Conservation (phyloP, 2,329 filamentous ascomycete genomes). For the Aspergillus aculeatinus region DNA sequence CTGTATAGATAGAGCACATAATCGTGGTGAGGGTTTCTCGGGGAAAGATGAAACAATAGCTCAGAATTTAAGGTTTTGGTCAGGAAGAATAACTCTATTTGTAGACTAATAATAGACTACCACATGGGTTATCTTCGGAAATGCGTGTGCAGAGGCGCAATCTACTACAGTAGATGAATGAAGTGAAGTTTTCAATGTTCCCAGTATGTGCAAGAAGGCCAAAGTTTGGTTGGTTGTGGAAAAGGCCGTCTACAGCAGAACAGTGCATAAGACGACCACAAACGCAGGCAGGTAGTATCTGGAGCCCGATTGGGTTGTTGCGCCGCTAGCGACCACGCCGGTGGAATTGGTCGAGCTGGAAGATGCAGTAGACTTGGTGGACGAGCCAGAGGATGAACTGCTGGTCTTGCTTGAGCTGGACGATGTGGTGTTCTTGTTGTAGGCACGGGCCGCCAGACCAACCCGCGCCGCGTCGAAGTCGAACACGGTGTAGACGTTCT, state of each 20-base stretch:
- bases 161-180: not conserved
- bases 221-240: not conserved
- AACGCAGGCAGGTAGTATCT: constrained; percentile 20
- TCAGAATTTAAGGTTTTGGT: not conserved
- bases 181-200: not conserved
- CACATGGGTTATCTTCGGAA: not conserved
- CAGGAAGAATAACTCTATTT: not conserved
- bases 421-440: constrained; percentile 14
- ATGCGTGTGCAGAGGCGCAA: not conserved
- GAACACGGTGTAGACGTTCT: constrained; percentile 86
- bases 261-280: constrained; percentile 2
- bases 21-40: not conserved
- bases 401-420: constrained; percentile 11
- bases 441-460: constrained; percentile 33
- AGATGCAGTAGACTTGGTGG: constrained; percentile 12
- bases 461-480: constrained; percentile 62
- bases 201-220: not conserved
- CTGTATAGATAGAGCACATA: not conserved
- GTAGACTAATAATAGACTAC: not conserved
- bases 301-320: constrained; percentile 4
- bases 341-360: constrained; percentile 11
- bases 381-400: constrained; percentile 8
- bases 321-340: constrained; percentile 7
- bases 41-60: not conserved
- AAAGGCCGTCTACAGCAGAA: not conserved